phyloP scores from a whole-genome alignment of 2,329 filamentous ascomycete species.

The Arthrobotrys pseudoclavata region DNA sequence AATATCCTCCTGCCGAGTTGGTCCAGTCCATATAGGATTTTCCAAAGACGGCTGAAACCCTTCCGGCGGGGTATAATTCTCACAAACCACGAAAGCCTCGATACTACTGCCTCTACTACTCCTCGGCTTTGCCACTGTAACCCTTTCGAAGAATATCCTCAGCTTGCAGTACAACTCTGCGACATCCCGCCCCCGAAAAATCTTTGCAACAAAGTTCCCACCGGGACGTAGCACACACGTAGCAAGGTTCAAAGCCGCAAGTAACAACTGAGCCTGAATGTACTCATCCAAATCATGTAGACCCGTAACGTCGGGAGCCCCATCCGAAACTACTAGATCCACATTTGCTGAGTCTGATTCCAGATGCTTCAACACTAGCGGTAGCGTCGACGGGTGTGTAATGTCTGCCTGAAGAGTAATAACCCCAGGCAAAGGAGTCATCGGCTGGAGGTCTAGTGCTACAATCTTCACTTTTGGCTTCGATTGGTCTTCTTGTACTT shows the following conservation, averaged over 20 bases:
- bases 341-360: slow-evolving; percentile 78
- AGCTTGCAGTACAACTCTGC: slow-evolving; percentile 94
- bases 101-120: slow-evolving; percentile 96
- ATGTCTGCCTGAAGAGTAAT: slow-evolving; percentile 94
- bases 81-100: slow-evolving; percentile 95
- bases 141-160: slow-evolving; percentile 87
- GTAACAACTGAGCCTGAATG: slow-evolving; percentile 94
- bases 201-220: slow-evolving; percentile 97
- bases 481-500: slow-evolving; percentile 68
- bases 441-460: slow-evolving; percentile 94
- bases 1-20: slow-evolving; percentile 66
- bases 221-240: slow-evolving; percentile 92
- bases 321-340: slow-evolving; percentile 94
- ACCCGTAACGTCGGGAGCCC: slow-evolving; percentile 95
- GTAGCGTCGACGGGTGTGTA: slow-evolving; percentile 94
- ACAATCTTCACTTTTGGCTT: slow-evolving; percentile 82
- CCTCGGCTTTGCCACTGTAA: slow-evolving; percentile 91
- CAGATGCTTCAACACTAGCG: slow-evolving; percentile 85
- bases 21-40: slow-evolving; percentile 78
- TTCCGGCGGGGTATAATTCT: slow-evolving; percentile 84
- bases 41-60: slow-evolving; percentile 83
- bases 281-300: slow-evolving; percentile 98
- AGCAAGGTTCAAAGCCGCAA: slow-evolving; percentile 91
- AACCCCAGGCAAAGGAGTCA: slow-evolving; percentile 92
- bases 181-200: slow-evolving; percentile 95